Evolutionary conservation across 2,329 filamentous ascomycete species (phyloP), one percentile per base, ranked within the genome.

Genomic region (Teratosphaeria zuluensis): DNA sequence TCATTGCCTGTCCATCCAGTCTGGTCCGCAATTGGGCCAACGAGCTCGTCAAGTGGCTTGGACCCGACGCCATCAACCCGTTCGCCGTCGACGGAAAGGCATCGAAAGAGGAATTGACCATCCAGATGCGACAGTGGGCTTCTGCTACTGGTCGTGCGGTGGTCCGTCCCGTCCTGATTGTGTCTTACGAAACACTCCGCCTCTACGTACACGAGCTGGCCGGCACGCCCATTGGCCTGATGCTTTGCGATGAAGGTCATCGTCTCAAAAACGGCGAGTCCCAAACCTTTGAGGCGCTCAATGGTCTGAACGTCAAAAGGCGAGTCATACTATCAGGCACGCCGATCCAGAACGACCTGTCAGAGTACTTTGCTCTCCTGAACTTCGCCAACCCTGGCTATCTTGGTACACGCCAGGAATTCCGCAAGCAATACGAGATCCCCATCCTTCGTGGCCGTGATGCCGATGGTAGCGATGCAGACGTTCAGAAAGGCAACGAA

Each of bases 11-110:
- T 66, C 94, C 94, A 0, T 96, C 94, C 1, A 97, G 91, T 81
- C 78, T 99, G 72, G 94, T 99, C 33, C 87, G 90, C 63, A 99
- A 99, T 68, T 99, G 94, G 94, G 94, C 92, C 53, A 97, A 97
- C 69, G 94, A 99, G 74, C 77, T 99, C 53, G 84, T 87, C 4
- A 99, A 99, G 78, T 99, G 94, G 94, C 84, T 99, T 42, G 94
- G 94, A 32, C 84, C 89, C 63, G 92, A 94, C 73, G 90, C 94
- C 14, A 86, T 96, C 64, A 90, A 84, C 1, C 92, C 94, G 7
- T 99, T 99, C 72, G 94, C 92, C 24, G 92, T 97, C 61, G 94
- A 99, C 69, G 94, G 94, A 30, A 99, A 97, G 75, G 92, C 90
- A 12, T 87, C 90, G 0, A 99, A 99, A 70, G 90, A 95, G 66